Percentiles rank a stretch among this genome's conserved stretches.
These are phyloP conservation scores for Saccharata proteae DNA, from an alignment of 2,329 filamentous ascomycete genomes.

Conservation along the genomic window DNA sequence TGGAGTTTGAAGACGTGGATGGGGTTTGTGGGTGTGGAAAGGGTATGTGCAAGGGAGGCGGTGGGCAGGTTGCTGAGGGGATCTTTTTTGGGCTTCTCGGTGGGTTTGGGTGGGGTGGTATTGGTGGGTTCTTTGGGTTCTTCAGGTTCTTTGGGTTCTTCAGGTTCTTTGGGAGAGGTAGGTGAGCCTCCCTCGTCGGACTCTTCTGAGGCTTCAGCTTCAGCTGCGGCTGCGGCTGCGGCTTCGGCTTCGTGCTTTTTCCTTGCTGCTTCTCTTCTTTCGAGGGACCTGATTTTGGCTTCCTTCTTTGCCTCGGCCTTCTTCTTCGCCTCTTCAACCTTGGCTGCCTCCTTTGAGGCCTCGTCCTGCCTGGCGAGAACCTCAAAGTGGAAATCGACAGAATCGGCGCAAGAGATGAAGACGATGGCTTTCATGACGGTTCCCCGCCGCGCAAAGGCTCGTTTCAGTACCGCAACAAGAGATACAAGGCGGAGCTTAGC, in stretches of 20 bases:
- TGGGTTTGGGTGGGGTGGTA: slow-evolving; percentile 10
- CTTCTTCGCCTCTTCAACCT: slow-evolving; percentile 1
- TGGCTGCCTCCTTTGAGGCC: no score
- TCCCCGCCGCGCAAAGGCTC: slow-evolving; percentile 75
- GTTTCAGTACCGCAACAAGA: slow-evolving; percentile 70
- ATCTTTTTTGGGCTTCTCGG: slow-evolving; percentile 27
- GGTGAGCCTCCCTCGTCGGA: slow-evolving; percentile 12
- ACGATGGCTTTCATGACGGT: slow-evolving; percentile 95
- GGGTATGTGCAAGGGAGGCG: slow-evolving; percentile 44
- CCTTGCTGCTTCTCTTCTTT: slow-evolving; percentile 12
- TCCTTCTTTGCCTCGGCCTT: neutral
- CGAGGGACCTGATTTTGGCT: neutral
- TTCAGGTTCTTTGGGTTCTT: slow-evolving; percentile 3
- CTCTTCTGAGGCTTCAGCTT: slow-evolving; percentile 5
- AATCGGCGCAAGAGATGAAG: slow-evolving; percentile 94
- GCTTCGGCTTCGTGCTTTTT: slow-evolving; percentile 6
- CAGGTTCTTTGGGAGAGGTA: slow-evolving; percentile 12
- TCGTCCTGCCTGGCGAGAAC: slow-evolving; percentile 46
- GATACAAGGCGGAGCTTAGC: slow-evolving; percentile 86
- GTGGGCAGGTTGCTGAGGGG: slow-evolving; percentile 46
- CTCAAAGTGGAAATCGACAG: slow-evolving; percentile 92
- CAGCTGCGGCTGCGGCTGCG: no score
- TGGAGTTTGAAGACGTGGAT: slow-evolving; percentile 81
- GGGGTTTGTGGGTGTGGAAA: slow-evolving; percentile 64
- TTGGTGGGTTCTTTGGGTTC: neutral